Evolutionary conservation across 345 rosid genomes (phyloP), one percentile per base, ranked within the genome.

Genomic region (Cardamine chenopodiifolia): DNA sequence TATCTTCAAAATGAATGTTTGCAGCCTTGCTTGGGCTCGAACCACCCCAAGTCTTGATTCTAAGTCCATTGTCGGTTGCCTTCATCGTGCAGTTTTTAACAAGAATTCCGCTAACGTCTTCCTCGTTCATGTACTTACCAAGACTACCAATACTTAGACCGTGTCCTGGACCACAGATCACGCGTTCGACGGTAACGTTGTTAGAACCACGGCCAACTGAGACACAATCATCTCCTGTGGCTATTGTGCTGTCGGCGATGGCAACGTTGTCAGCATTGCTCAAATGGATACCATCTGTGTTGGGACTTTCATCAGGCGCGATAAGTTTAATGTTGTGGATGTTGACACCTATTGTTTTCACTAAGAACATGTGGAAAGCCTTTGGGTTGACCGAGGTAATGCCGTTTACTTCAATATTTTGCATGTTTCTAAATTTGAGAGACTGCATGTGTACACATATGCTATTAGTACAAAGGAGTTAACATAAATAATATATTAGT

Each of bases 231-330:
- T 78, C 81, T 72, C 81, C 81, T 4, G 81, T 78, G 0, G 18
- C 81, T 4, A 78, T 78, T 4, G 6, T 20, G 7, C 81, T 78
- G 25, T 78, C 73, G 11, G 52, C 12, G 77, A 78, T 78, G 3
- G 15, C 35, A 66, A 72, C 34, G 26, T 66, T 19, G 63, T 40
- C 81, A 4, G 81, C 77, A 58, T 78, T 72, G 73, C 81, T 78
- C 2, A 78, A 35, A 65, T 78, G 81, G 50, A 78, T 71, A 49
- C 81, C 81, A 34, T 78, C 81, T 4, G 81, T 78, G 77, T 78
- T 78, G 31, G 81, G 81, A 88, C 93, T 88, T 0, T 81, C 71
- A 0, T 13, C 87, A 0, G 92, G 94, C 4, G 94, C 97, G 2
- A 74, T 57, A 15, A 88, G 55, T 25, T 66, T 84, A 34, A 88